Base-by-base conservation (phyloP, 305 asterid species). In the Solanum hybrid region DNA sequence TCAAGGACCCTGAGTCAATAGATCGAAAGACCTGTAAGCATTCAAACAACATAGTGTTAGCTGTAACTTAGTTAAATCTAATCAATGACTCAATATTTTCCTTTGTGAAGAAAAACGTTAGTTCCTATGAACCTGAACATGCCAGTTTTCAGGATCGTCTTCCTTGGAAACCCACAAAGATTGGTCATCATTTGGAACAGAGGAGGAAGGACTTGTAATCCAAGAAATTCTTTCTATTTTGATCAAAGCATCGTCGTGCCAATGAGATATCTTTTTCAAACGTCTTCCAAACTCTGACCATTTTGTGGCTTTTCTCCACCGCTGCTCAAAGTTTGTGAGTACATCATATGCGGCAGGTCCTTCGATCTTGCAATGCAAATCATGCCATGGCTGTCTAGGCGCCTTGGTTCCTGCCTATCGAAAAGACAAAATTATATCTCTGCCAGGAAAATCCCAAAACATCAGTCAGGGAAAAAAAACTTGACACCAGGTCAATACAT, bases 311-410 rank as follows among this genome's bases (percentile, higher is more conserved):
- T 94, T 97, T 91, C 87, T 93, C 99, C 99, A 97, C 36, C 99
- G 92, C 89, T 97, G 98, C 93, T 95, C 99, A 88, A 97, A 97
- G 94, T 97, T 97, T 32, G 94, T 94, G 88, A 97, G 97, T 34
- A 97, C 96, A 34, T 97, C 99, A 87, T 95, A 96, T 16, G 98
- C 98, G 37, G 98, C 98, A 5, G 99, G 98, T 35, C 99, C 99
- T 92, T 97, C 99, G 34, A 97, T 95, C 91, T 92, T 95, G 95
- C 99, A 95, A 88, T 97, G 99, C 35, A 96, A 87, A 88, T 97
- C 99, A 82, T 97, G 99, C 99, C 99, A 97, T 34, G 99, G 98
- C 86, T 97, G 96, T 91, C 99, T 92, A 7, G 99, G 99, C n/a
- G 89, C 95, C 92, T 92, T 94, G 26, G 92, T 92, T 93, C 98